phyloP scores from a whole-genome alignment of 495 filamentous ascomycete species.

The Xylaria acuta region DNA sequence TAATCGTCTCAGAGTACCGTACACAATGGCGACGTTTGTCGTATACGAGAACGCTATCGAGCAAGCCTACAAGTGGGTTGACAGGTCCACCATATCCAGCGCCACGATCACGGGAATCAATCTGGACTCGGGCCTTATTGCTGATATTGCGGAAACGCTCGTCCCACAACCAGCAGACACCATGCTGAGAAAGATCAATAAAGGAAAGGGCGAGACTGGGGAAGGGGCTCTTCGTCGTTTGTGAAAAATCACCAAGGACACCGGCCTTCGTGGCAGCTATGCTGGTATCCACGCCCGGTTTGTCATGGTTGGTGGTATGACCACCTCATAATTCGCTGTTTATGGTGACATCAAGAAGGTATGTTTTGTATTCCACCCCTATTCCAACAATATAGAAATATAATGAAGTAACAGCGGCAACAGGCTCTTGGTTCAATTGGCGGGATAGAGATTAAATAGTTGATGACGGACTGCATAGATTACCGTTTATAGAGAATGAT shows the following conservation, averaged over 20 bases:
- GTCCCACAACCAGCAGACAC: slow-evolving; percentile 89
- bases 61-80: slow-evolving; percentile 64
- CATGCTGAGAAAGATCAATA: slow-evolving; percentile 92
- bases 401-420: slow-evolving; percentile 20
- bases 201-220: slow-evolving; percentile 78
- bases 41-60: slow-evolving; percentile 86
- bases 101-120: slow-evolving; percentile 75
- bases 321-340: slow-evolving; percentile 84
- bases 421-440: slow-evolving; percentile 39
- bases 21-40: slow-evolving; percentile 92
- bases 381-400: not conserved
- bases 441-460: slow-evolving; percentile 21
- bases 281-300: slow-evolving; percentile 78
- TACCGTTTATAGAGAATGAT: not conserved
- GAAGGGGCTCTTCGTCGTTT: slow-evolving; percentile 77
- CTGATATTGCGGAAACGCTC: slow-evolving; percentile 84
- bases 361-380: slow-evolving; percentile 17
- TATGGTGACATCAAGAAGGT: slow-evolving; percentile 74
- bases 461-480: not conserved
- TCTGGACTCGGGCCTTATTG: slow-evolving; percentile 81
- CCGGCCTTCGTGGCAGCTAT: slow-evolving; percentile 77
- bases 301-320: slow-evolving; percentile 75
- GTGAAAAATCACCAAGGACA: slow-evolving; percentile 80
- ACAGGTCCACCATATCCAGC: slow-evolving; percentile 65
- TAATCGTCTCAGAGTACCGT: slow-evolving; percentile 62